These are phyloP conservation scores for Teunomyces kruisii DNA, from an alignment of 805 yeast genomes.

Conservation along the genomic window DNA sequence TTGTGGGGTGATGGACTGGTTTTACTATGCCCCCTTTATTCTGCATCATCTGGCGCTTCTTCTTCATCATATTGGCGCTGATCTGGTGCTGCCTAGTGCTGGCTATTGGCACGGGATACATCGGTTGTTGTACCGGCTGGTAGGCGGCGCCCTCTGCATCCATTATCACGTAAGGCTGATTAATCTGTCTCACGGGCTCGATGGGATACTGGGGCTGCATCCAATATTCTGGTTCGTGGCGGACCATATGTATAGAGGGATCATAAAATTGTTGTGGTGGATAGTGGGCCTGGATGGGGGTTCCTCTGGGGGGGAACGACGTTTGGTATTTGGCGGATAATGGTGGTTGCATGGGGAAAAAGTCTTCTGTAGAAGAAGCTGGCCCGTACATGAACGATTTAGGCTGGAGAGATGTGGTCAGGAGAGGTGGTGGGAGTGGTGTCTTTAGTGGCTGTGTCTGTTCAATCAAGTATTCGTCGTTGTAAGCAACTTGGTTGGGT, in stretches of 20 bases:
- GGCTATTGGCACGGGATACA: slow-evolving; percentile 10
- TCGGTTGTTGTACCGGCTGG: not conserved
- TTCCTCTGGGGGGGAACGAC: slow-evolving; percentile 17
- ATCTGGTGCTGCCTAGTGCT: slow-evolving; percentile 32
- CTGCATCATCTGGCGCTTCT: slow-evolving; percentile 26
- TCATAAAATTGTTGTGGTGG: slow-evolving; percentile 10
- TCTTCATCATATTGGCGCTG: slow-evolving; percentile 34
- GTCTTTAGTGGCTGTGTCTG: slow-evolving; percentile 49
- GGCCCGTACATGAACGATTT: slow-evolving; percentile 11
- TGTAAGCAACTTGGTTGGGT: slow-evolving; percentile 35
- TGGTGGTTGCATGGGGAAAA: slow-evolving; percentile 19
- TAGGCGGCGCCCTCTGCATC: slow-evolving; percentile 6
- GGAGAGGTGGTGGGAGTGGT: slow-evolving; percentile 12
- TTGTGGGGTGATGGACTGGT: slow-evolving; percentile 3
- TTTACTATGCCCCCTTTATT: slow-evolving; percentile 5
- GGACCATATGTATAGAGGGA: slow-evolving; percentile 7
- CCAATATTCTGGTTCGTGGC: slow-evolving; percentile 20
- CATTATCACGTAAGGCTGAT: slow-evolving; percentile 18
- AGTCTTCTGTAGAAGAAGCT: slow-evolving; percentile 18
- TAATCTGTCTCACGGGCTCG: slow-evolving; percentile 11
- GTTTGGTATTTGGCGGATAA: slow-evolving; percentile 25
- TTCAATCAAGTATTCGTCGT: slow-evolving; percentile 51
- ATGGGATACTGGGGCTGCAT: slow-evolving; percentile 3
- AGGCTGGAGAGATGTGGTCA: slow-evolving; percentile 6
- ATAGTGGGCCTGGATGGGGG: slow-evolving; percentile 5